Evolutionary conservation across 164 flowering plant genomes (phyloP).

Genomic region (Buxus sempervirens): DNA sequence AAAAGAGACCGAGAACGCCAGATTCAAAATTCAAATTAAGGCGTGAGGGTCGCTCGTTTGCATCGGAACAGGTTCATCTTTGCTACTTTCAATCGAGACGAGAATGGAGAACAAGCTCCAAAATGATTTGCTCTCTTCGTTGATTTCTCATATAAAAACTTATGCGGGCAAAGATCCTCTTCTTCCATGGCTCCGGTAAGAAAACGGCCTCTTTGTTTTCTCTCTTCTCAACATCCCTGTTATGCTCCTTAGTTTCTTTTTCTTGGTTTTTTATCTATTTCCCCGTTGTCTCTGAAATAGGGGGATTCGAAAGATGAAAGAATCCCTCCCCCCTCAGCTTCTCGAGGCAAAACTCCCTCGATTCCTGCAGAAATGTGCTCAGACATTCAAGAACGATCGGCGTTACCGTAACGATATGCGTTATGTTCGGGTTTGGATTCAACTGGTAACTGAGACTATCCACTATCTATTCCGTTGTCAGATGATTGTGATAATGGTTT

Average conservation of each 20-base stretch:
- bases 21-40: not conserved
- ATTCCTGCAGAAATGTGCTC: conserved; percentile 84
- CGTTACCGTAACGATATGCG: conserved; percentile 75
- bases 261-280: not conserved
- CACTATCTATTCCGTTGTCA: not conserved
- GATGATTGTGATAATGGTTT: not conserved
- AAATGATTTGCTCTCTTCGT: conserved; percentile 52
- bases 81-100: not conserved
- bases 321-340: conserved; percentile 49
- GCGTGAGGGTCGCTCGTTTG: not conserved
- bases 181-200: conserved; percentile 88
- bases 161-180: conserved; percentile 84
- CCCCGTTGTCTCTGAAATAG: conserved; percentile 27
- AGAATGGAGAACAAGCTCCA: conserved; percentile 25
- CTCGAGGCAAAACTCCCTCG: conserved; percentile 86
- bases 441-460: conserved; percentile 51
- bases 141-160: conserved; percentile 67
- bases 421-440: conserved; percentile 85
- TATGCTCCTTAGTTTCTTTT: not conserved
- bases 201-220: not conserved
- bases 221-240: conserved; percentile 12
- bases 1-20: no score
- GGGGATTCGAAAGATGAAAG: conserved; percentile 74
- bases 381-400: conserved; percentile 56
- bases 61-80: not conserved